Evolutionary conservation across 2,329 filamentous ascomycete genomes (phyloP), one percentile per base, ranked within the genome.

Genomic region (Ascochyta pisi): DNA sequence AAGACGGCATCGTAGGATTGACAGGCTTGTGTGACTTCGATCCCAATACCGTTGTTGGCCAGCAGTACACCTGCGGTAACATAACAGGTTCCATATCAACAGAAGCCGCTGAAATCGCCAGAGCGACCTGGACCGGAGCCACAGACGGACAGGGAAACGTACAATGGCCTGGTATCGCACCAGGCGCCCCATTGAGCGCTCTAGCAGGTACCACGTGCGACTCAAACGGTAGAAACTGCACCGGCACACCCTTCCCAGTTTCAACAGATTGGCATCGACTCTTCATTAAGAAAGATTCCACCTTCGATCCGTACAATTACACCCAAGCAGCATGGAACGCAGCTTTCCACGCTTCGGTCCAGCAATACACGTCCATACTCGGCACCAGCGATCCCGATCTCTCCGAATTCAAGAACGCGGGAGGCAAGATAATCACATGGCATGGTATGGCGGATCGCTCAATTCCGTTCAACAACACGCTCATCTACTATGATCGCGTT

Each of bases 401-500:
- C 2, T 54, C 54, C 3, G 53, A 57, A 4, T 72, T 66, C 50
- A 57, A 58, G 7, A 50, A 40, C 1, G n/a, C 43, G 2, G 67
- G 67, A 2, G 64, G 61, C 1, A 72, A 67, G 31, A 50, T 72
- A 24, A 52, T 70, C 9, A 68, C 59, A 0, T 69, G 53, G 35
- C 67, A 72, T 29, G 68, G 69, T 16, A 41, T 61, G 23, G 57
- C 57, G 6, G 62, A 66, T 23, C 35, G 37, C 26, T 41, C 62
- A 4, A 63, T 61, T 19, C 49, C 55, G 3, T 63, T 43, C 33
- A 51, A 50, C 4, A 45, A 48, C 7, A 60, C 58, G 4, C 16
- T 47, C 12, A 44, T 64, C 26, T 64, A 66, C 50, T 64, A 66
- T n/a, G 24, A 55, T 9, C 22, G 33, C 2, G 60, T 64, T 12